Percentiles rank a stretch among this genome's conserved stretches.
Evolutionary conservation across 192 early-diverging fungal genomes (phyloP).

Genomic region (Helicostylum pulchrum): DNA sequence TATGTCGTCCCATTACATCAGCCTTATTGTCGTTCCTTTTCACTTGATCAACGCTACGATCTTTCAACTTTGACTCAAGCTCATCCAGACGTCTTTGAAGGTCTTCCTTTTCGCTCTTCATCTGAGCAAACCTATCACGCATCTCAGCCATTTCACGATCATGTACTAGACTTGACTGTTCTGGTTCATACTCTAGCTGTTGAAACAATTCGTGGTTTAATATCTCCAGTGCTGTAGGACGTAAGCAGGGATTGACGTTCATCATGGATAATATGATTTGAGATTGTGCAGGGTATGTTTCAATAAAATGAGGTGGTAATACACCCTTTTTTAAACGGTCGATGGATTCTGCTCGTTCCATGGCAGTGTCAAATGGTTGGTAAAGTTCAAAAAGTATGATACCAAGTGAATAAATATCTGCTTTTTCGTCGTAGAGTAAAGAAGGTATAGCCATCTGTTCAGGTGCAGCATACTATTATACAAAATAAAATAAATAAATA

Average conservation of each 20-base stretch:
- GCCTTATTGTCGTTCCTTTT: no score
- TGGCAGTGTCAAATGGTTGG: conserved; percentile 79
- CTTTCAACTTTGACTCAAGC: no score
- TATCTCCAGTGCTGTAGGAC: conserved; percentile 69
- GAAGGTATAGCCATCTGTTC: conserved; percentile 62
- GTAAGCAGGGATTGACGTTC: conserved; percentile 61
- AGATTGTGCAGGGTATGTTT: conserved; percentile 56
- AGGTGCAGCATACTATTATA: conserved; percentile 68
- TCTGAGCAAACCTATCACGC: no score
- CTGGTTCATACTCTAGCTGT: background rate
- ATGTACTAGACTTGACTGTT: no score
- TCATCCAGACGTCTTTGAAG: conserved; percentile 4
- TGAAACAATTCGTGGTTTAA: conserved; percentile 62
- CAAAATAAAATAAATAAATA: background rate
- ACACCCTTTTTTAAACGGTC: conserved; percentile 60
- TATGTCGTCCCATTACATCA: no score
- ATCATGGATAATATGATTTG: conserved; percentile 78
- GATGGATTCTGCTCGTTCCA: conserved; percentile 81
- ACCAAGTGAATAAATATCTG: conserved; percentile 93
- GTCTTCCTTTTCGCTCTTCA: no score
- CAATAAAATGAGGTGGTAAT: conserved; percentile 64
- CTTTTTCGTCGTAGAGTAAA: conserved; percentile 63
- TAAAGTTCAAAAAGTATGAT: conserved; percentile 95
- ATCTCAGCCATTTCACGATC: no score
- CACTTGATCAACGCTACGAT: no score